A percentile compares a stretch with the other conserved stretches of the same genome.
Evolutionary conservation across 1,284 basidiomycete species (phyloP).

Genomic region (Irpex rosettiformis): DNA sequence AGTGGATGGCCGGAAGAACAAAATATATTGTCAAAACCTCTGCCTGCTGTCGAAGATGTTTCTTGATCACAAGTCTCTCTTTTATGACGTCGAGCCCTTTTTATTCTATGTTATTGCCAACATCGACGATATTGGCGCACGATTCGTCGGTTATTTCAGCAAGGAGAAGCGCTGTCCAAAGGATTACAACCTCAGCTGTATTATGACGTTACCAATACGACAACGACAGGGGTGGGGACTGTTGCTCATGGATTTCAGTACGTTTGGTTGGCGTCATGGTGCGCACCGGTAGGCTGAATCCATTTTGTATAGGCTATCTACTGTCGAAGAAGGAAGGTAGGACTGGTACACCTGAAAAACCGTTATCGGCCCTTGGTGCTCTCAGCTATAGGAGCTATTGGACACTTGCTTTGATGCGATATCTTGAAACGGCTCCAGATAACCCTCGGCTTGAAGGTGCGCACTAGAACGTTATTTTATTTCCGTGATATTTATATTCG

Average conservation of each 20-base stretch:
- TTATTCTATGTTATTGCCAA: constrained; percentile 98
- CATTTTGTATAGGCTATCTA: constrained; percentile 72
- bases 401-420: constrained; percentile 88
- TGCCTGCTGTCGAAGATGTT: constrained; percentile 99
- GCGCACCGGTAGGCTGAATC: constrained; percentile 1
- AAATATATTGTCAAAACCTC: constrained; percentile 99
- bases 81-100: constrained; percentile 99
- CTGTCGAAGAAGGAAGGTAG: constrained; percentile 93
- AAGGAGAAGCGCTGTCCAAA: constrained; percentile 98
- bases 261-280: constrained; percentile 32
- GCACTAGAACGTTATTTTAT: constrained; percentile 16
- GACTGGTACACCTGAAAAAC: constrained; percentile 89
- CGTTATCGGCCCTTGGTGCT: constrained; percentile 85
- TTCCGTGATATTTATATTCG: constrained; percentile 9
- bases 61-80: constrained; percentile 98
- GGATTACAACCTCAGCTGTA: constrained; percentile 98
- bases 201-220: constrained; percentile 96
- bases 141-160: constrained; percentile 98
- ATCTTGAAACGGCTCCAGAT: constrained; percentile 60
- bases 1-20: constrained; percentile 97
- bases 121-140: constrained; percentile 83
- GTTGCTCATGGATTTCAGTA: constrained; percentile 94
- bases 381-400: constrained; percentile 96
- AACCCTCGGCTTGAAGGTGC: constrained; percentile 74
- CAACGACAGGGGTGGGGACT: constrained; percentile 96